phyloP scores from a whole-genome alignment of 306 rosid species.

The Citrullus mucosospermus region DNA sequence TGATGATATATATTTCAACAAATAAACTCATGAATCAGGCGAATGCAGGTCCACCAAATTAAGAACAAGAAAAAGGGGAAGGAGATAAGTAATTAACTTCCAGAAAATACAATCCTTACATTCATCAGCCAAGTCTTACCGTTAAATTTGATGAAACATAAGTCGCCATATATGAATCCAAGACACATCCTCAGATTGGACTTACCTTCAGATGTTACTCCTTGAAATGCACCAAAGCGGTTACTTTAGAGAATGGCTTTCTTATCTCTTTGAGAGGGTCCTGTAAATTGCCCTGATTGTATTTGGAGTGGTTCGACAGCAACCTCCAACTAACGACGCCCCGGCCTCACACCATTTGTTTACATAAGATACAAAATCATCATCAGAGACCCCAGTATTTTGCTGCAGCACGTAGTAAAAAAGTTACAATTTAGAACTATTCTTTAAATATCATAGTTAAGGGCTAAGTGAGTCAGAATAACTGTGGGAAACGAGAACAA shows the following conservation, averaged over 20 bases:
- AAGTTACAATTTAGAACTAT: background rate
- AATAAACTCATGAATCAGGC: background rate
- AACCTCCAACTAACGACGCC: slow-evolving; percentile 77
- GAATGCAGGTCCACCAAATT: background rate
- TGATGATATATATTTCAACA: background rate
- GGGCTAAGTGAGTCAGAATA: background rate
- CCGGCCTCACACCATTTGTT: slow-evolving; percentile 66
- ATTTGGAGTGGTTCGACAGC: slow-evolving; percentile 82
- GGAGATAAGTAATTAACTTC: background rate
- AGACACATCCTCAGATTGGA: background rate
- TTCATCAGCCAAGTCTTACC: background rate
- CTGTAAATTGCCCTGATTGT: slow-evolving; percentile 58
- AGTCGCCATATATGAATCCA: background rate
- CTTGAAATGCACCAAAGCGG: background rate
- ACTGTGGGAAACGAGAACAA: background rate
- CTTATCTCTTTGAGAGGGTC: slow-evolving; percentile 19
- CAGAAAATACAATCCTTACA: background rate
- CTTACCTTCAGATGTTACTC: background rate
- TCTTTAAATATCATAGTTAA: background rate
- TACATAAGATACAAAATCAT: slow-evolving; percentile 59
- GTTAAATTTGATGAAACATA: background rate
- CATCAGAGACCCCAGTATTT: slow-evolving; percentile 35
- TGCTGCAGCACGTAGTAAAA: slow-evolving; percentile 23
- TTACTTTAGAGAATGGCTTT: background rate
- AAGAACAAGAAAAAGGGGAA: background rate